Percentiles rank a stretch among this genome's conserved stretches.
phyloP scores from a whole-genome alignment of 345 rosid species.

The Bruguiera parviflora region DNA sequence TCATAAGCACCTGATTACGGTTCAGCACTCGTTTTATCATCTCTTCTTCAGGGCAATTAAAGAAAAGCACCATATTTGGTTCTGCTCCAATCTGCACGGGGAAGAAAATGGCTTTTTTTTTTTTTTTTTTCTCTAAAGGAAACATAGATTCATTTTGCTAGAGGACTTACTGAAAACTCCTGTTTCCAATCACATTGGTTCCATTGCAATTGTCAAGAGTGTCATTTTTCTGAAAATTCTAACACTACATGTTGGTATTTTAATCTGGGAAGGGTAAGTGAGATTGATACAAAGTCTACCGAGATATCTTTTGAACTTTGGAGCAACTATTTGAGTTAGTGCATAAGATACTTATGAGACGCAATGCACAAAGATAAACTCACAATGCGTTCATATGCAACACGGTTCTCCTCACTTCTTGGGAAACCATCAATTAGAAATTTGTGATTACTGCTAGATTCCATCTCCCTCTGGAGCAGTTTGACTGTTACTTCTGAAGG shows the following conservation, averaged over 20 bases:
- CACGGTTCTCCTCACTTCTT: conserved; percentile 25
- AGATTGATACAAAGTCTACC: no score
- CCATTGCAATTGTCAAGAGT: background rate
- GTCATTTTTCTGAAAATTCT: background rate
- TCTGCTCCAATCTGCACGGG: conserved; percentile 27
- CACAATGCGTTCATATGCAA: conserved; percentile 26
- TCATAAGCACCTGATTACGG: conserved; percentile 28
- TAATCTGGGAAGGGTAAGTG: no score
- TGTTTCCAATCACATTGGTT: background rate
- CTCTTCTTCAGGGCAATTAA: conserved; percentile 30
- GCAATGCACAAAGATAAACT: conserved; percentile 1
- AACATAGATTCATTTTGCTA: background rate
- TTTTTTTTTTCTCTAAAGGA: background rate
- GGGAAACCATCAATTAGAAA: conserved; percentile 36
- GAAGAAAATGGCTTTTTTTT: background rate
- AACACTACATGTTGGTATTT: background rate
- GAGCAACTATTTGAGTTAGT: conserved; percentile 1
- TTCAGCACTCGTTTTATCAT: conserved; percentile 31
- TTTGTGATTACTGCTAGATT: conserved; percentile 19
- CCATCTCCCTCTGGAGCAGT: conserved; percentile 24
- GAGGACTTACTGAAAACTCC: background rate
- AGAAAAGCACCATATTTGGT: conserved; percentile 29
- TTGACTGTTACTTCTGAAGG: conserved; percentile 35
- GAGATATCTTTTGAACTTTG: background rate
- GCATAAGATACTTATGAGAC: background rate